phyloP scores from a whole-genome alignment of 2,329 filamentous ascomycete genomes.

The Graphiopsis chlorocephala region DNA sequence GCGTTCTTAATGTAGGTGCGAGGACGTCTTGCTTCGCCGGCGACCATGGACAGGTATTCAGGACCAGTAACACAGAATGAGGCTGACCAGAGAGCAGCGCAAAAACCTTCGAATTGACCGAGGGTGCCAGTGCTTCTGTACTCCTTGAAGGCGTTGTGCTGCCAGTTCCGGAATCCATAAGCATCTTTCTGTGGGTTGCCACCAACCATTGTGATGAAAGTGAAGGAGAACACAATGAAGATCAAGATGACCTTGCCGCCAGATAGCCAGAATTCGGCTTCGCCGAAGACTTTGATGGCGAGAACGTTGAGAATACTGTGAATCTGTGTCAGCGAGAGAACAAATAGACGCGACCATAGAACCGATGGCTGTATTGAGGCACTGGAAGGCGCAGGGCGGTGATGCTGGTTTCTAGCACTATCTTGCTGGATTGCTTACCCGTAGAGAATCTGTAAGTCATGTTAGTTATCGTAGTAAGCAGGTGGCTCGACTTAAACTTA shows the following conservation, averaged over 20 bases:
- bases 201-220: constrained; percentile 35
- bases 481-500: neutral
- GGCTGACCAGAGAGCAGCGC: constrained; percentile 28
- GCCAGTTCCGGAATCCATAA: constrained; percentile 47
- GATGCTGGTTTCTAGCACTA: neutral
- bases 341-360: neutral
- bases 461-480: neutral
- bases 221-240: constrained; percentile 43
- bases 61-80: constrained; percentile 33
- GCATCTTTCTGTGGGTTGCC: constrained; percentile 28
- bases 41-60: constrained; percentile 49
- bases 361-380: neutral
- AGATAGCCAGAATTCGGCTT: constrained; percentile 52
- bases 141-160: constrained; percentile 27
- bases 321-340: neutral
- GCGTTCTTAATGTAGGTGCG: constrained; percentile 45
- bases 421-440: neutral
- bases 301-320: constrained; percentile 41
- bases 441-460: constrained; percentile 6
- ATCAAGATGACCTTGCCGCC: constrained; percentile 48
- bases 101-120: constrained; percentile 37
- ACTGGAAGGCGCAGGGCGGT: neutral
- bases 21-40: constrained; percentile 47
- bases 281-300: constrained; percentile 45
- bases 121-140: constrained; percentile 22